These are phyloP conservation scores for Pleurotus ostreatus DNA, from an alignment of 768 basidiomycete genomes.

Conservation along the genomic window DNA sequence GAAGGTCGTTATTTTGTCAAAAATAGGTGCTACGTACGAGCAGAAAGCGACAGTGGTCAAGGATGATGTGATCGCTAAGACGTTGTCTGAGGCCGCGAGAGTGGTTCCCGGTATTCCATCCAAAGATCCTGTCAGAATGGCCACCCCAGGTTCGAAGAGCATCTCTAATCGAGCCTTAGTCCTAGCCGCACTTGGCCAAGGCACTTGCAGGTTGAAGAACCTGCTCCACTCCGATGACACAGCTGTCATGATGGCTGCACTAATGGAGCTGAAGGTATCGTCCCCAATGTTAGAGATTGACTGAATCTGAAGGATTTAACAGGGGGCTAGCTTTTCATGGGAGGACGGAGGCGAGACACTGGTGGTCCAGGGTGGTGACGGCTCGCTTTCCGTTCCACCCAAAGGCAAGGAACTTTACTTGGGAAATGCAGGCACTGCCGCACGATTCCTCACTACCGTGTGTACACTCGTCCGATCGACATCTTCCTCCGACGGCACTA, in stretches of 20 bases:
- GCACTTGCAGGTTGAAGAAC: slow-evolving; percentile 85
- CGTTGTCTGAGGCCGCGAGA: slow-evolving; percentile 74
- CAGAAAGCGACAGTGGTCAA: slow-evolving; percentile 83
- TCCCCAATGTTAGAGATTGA: background rate
- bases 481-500: slow-evolving; percentile 31
- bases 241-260: slow-evolving; percentile 97
- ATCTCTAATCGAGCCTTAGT: slow-evolving; percentile 94
- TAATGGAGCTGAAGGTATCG: slow-evolving; percentile 78
- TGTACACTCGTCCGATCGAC: slow-evolving; percentile 76
- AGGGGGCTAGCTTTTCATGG: slow-evolving; percentile 94
- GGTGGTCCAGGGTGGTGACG: slow-evolving; percentile 84
- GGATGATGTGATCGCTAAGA: slow-evolving; percentile 79
- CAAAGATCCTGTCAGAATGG: slow-evolving; percentile 62
- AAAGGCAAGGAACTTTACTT: slow-evolving; percentile 90
- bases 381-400: slow-evolving; percentile 70
- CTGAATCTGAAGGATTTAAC: background rate
- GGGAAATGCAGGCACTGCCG: slow-evolving; percentile 96
- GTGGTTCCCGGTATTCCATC: slow-evolving; percentile 68
- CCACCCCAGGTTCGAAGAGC: slow-evolving; percentile 94
- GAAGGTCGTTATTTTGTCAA: slow-evolving; percentile 88
- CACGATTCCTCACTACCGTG: slow-evolving; percentile 95
- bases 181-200: slow-evolving; percentile 86
- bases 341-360: slow-evolving; percentile 96
- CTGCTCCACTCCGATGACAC: slow-evolving; percentile 97
- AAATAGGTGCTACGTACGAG: slow-evolving; percentile 91